Percentiles rank a stretch among this genome's conserved stretches.
Evolutionary conservation across 495 filamentous ascomycete species (phyloP).

Genomic region (Letharia columbiana): DNA sequence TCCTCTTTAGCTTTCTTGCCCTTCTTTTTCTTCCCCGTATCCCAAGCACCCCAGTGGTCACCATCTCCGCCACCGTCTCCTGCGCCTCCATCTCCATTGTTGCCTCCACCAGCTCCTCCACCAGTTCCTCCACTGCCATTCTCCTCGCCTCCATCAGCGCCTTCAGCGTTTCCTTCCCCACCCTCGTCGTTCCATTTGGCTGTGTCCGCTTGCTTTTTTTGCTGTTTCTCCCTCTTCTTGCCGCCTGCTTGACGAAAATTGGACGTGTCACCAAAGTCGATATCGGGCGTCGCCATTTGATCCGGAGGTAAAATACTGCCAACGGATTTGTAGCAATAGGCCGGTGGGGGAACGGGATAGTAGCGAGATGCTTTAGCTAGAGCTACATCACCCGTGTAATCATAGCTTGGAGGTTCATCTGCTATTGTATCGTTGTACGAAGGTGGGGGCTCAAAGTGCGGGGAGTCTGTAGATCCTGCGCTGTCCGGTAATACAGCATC

Average conservation of each 20-base stretch:
- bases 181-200: constrained; percentile 28
- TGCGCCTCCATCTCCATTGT: constrained; percentile 30
- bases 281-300: constrained; percentile 30
- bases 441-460: constrained; percentile 30
- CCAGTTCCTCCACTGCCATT: constrained; percentile 28
- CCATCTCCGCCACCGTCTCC: constrained; percentile 34
- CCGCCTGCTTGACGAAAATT: constrained; percentile 43
- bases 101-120: constrained; percentile 23
- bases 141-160: constrained; percentile 25
- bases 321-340: constrained; percentile 22
- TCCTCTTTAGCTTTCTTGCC: constrained; percentile 30
- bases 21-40: constrained; percentile 35
- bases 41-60: constrained; percentile 37
- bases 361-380: not conserved
- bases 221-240: constrained; percentile 36
- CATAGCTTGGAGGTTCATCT: constrained; percentile 40
- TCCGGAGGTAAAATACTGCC: constrained; percentile 30
- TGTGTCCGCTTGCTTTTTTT: constrained; percentile 30
- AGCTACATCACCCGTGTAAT: not conserved
- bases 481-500: not conserved
- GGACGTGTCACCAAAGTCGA: constrained; percentile 46
- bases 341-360: constrained; percentile 31
- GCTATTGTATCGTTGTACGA: constrained; percentile 37
- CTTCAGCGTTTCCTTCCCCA: constrained; percentile 27
- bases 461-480: not conserved